Evolutionary conservation across 2,329 filamentous ascomycete species (phyloP).

Genomic region (Fusarium metavorans): DNA sequence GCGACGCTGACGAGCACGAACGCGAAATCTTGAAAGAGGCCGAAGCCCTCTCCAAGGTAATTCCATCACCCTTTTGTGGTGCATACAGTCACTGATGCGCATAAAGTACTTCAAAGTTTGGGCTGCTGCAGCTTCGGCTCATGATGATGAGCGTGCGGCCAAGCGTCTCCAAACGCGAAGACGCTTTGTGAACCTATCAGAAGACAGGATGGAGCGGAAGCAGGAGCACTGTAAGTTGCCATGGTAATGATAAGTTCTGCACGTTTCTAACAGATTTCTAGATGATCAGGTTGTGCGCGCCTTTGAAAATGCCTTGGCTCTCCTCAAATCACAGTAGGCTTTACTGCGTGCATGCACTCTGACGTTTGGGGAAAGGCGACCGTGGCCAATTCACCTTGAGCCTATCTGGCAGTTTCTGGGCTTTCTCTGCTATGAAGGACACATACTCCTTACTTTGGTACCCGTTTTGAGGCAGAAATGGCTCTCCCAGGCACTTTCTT

Average conservation of each 20-base stretch:
- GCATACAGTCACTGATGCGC: background rate
- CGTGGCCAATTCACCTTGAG: background rate
- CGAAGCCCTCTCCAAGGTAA: constrained; percentile 73
- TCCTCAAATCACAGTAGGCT: constrained; percentile 57
- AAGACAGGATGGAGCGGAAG: constrained; percentile 77
- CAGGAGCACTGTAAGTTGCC: constrained; percentile 80
- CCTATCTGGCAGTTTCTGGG: background rate
- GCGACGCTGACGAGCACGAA: constrained; percentile 73
- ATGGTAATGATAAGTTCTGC: background rate
- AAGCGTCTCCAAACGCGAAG: constrained; percentile 86
- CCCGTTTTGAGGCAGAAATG: background rate
- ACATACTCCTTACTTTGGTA: background rate
- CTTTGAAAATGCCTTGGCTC: constrained; percentile 71
- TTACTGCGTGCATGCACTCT: background rate
- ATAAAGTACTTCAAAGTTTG: constrained; percentile 82
- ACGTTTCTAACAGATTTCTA: constrained; percentile 38
- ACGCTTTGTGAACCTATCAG: constrained; percentile 79
- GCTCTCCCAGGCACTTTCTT: background rate
- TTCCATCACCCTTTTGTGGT: background rate
- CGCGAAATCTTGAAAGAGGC: constrained; percentile 75
- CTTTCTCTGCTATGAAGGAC: background rate
- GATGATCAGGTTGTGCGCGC: constrained; percentile 69
- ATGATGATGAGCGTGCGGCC: constrained; percentile 81
- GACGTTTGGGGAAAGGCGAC: background rate
- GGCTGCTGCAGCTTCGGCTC: constrained; percentile 77